Evolutionary conservation across 2,329 filamentous ascomycete species (phyloP).

Genomic region (Penicillium brevicompactum): DNA sequence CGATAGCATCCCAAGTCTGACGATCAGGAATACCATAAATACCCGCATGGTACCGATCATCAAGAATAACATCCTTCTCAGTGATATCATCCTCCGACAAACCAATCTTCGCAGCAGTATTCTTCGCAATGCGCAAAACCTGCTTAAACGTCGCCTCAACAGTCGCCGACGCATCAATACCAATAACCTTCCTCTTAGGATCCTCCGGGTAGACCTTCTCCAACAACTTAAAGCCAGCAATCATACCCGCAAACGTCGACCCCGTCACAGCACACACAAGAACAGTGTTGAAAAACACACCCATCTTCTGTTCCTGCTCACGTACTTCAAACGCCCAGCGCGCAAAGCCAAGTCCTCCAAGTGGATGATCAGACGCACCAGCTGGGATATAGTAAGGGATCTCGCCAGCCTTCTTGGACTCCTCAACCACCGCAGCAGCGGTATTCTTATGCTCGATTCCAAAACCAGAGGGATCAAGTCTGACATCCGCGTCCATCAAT

Average conservation of each 20-base stretch:
- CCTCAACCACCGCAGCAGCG: slow-evolving; percentile 55
- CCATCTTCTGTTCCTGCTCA: slow-evolving; percentile 62
- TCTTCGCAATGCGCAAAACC: slow-evolving; percentile 66
- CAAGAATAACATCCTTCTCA: slow-evolving; percentile 63
- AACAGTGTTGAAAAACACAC: slow-evolving; percentile 67
- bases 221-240: slow-evolving; percentile 70
- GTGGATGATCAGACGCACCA: slow-evolving; percentile 69
- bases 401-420: slow-evolving; percentile 56
- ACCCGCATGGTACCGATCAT: slow-evolving; percentile 67
- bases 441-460: slow-evolving; percentile 70
- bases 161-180: slow-evolving; percentile 66
- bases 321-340: slow-evolving; percentile 71
- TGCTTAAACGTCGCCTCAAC: slow-evolving; percentile 65
- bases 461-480: slow-evolving; percentile 62
- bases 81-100: slow-evolving; percentile 62
- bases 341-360: slow-evolving; percentile 71
- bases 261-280: slow-evolving; percentile 73
- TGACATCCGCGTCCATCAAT: slow-evolving; percentile 67
- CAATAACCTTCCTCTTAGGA: slow-evolving; percentile 60
- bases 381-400: slow-evolving; percentile 74
- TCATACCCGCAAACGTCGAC: slow-evolving; percentile 70
- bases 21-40: slow-evolving; percentile 69
- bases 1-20: slow-evolving; percentile 68
- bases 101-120: slow-evolving; percentile 66
- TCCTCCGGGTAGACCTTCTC: slow-evolving; percentile 49